These are phyloP conservation scores for Boeremia exigua DNA, from an alignment of 2,329 filamentous ascomycete species.

Conservation along the genomic window DNA sequence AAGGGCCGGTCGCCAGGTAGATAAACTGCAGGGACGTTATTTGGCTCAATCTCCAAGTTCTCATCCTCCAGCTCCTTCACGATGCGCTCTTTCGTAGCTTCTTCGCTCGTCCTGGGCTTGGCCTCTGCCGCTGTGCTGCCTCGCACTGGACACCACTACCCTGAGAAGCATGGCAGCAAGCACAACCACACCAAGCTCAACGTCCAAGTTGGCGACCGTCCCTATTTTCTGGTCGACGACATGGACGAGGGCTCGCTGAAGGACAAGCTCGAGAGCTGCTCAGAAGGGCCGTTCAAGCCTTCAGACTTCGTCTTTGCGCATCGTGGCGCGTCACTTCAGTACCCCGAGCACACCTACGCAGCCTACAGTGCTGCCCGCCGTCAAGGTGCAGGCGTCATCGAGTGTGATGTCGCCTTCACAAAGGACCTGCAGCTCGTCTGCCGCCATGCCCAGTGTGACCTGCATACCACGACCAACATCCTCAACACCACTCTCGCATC, in stretches of 20 bases:
- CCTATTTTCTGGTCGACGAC: conserved; percentile 46
- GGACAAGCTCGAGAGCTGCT: conserved; percentile 46
- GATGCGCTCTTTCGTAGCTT: conserved; percentile 40
- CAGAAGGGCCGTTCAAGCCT: conserved; percentile 44
- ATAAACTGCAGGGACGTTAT: conserved; percentile 25
- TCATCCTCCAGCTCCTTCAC: conserved; percentile 16
- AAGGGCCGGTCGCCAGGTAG: conserved; percentile 19
- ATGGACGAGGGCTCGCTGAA: conserved; percentile 49
- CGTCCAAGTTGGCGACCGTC: conserved; percentile 44
- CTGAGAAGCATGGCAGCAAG: conserved; percentile 22
- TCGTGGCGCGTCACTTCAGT: conserved; percentile 46
- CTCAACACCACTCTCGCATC: conserved; percentile 44
- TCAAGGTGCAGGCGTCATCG: conserved; percentile 46
- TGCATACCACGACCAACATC: conserved; percentile 49
- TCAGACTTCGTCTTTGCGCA: conserved; percentile 46
- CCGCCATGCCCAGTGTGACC: conserved; percentile 47
- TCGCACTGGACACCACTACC: conserved; percentile 20
- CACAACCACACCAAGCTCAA: conserved; percentile 31
- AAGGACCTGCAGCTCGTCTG: conserved; percentile 48
- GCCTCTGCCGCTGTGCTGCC: conserved; percentile 38
- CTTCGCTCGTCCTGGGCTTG: conserved; percentile 34
- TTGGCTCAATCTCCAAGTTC: conserved; percentile 6
- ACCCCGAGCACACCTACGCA: conserved; percentile 45
- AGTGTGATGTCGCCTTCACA: conserved; percentile 49
- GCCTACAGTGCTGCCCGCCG: conserved; percentile 41